Percentiles rank a stretch among this genome's conserved stretches.
Evolutionary conservation across 2,329 filamentous ascomycete species (phyloP).

Genomic region (Blastomyces silverae): DNA sequence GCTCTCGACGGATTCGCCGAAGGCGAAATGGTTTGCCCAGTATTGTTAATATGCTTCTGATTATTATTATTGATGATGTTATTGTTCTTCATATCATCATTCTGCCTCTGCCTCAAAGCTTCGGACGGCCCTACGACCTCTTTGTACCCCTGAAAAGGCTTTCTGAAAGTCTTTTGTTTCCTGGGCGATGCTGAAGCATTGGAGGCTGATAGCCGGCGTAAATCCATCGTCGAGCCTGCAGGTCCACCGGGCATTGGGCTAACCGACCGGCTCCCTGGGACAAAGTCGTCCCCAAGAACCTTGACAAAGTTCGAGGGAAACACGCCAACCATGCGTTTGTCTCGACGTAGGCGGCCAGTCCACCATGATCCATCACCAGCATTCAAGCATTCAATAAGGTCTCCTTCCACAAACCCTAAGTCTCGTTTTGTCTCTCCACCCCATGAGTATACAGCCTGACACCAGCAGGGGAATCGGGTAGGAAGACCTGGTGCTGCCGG

Average conservation of each 20-base stretch:
- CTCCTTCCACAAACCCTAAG: conserved; percentile 93
- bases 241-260: conserved; percentile 46
- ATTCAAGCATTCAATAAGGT: conserved; percentile 96
- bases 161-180: conserved; percentile 55
- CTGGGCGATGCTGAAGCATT: conserved; percentile 46
- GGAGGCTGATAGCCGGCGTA: conserved; percentile 31
- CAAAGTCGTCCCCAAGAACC: conserved; percentile 75
- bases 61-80: conserved; percentile 20
- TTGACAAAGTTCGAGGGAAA: conserved; percentile 98
- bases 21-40: background rate
- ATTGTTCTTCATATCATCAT: conserved; percentile 26
- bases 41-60: background rate
- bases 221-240: conserved; percentile 1
- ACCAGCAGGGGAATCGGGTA: conserved; percentile 82
- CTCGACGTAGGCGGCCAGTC: conserved; percentile 85
- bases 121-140: conserved; percentile 40
- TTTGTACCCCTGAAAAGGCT: conserved; percentile 59
- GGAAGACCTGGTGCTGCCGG: conserved; percentile 52
- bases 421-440: conserved; percentile 93
- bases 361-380: conserved; percentile 98
- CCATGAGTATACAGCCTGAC: conserved; percentile 85
- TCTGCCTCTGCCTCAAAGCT: conserved; percentile 28
- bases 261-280: conserved; percentile 53
- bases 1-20: background rate
- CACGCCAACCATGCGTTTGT: conserved; percentile 81